Evolutionary conservation across 768 basidiomycete species (phyloP), one percentile per base, ranked within the genome.

Genomic region (Exsudoporus frostii): DNA sequence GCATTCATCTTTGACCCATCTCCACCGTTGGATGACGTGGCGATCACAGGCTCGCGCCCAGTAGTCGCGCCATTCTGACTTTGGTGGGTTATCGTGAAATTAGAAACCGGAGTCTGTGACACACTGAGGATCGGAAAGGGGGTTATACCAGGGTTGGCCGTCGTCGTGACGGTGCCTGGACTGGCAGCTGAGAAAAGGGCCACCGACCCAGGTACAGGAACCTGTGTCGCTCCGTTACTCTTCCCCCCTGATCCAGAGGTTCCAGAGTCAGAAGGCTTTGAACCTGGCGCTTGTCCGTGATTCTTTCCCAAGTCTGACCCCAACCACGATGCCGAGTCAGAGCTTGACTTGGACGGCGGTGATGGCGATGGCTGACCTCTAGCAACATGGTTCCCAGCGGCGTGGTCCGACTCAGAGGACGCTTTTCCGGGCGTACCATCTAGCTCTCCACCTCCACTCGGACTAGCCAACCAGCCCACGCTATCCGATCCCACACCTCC

Each of bases 91-190:
- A 5, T 9, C 36, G 48, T 24, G 30, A 43, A 19, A 19, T 48
- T 22, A 25, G 53, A 42, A 14, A 17, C 13, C 15, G 24, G 17
- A 4, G 30, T 34, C 19, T 34, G 52, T 29, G 65, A 47, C 13
- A 46, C 56, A 17, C 45, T 64, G 22, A 65, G 54, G 9, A 65
- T 64, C 10, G 62, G 59, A 15, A 65, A 65, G 5, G 64, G 65
- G 1, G 52, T 60, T 17, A 60, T 32, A 42, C 32, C 7, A 10
- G 19, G 14, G 0, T 30, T 48, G 0, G 45, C 17, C 33, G 48
- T 14, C 22, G 45, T 51, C 25, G 43, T 24, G 17, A 10, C 20
- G 5, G 27, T 17, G 33, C 30, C 43, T 8, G 48, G n/a, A 30
- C 15, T 39, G 14, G 62, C 15, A 24, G 19, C 32, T 5, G 54